A percentile compares a stretch with the other conserved stretches of the same genome.
These are phyloP conservation scores for Chlorella sp. DNA, from an alignment of 139 green algal genomes.

Conservation along the genomic window DNA sequence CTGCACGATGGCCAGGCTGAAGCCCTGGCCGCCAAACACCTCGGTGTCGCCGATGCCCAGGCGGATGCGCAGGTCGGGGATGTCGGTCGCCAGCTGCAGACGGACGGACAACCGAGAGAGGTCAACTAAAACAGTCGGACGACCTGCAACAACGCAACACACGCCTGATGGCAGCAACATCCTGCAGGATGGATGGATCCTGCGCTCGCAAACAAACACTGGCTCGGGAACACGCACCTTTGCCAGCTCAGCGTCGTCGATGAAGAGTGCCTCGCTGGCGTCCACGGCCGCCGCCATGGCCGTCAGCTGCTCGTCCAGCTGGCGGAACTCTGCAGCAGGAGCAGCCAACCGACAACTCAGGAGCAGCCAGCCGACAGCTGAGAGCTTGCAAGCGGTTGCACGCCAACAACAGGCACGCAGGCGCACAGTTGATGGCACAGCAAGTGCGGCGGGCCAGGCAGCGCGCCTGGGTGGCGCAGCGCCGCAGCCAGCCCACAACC, in stretches of 20 bases:
- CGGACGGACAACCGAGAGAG: too few species aligned
- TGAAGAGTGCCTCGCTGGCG: constrained; percentile 37
- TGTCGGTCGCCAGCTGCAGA: constrained; percentile 75
- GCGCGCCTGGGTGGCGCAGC: too few species aligned
- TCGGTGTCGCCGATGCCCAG: constrained; percentile 78
- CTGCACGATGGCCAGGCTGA: constrained; percentile 67
- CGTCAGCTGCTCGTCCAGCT: constrained; percentile 82
- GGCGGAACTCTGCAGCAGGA: constrained; percentile 75
- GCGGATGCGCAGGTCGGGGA: constrained; percentile 86
- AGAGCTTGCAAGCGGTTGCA: neutral
- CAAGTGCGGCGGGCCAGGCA: too few species aligned
- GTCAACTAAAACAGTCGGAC: too few species aligned
- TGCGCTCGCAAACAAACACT: too few species aligned
- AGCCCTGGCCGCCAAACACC: constrained; percentile 55
- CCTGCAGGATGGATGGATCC: too few species aligned
- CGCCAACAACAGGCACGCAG: too few species aligned
- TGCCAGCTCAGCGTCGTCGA: constrained; percentile 49
- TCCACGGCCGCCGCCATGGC: constrained; percentile 63
- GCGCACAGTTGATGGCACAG: too few species aligned
- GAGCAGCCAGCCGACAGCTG: neutral
- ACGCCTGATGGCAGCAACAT: too few species aligned
- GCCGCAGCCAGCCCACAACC: too few species aligned
- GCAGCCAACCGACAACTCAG: neutral
- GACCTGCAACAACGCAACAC: too few species aligned
- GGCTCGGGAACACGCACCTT: too few species aligned